Percentiles rank a stretch among this genome's conserved stretches.
Evolutionary conservation across 805 yeast species (phyloP).

Genomic region (Yamadazyma kitorensis): DNA sequence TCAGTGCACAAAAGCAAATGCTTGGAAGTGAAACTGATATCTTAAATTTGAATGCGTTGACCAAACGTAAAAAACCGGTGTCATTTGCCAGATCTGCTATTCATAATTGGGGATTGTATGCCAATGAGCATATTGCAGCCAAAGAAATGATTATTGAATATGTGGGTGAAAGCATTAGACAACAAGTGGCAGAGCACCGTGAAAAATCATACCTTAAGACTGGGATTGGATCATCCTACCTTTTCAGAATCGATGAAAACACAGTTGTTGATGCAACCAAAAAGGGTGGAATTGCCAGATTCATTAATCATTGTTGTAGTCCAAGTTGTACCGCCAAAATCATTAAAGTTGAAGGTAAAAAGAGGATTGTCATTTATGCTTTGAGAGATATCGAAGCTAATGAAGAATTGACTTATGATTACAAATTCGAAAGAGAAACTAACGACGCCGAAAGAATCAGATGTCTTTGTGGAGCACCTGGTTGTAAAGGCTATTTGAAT

Average conservation of each 20-base stretch:
- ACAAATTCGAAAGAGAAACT: constrained; percentile 88
- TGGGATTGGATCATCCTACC: constrained; percentile 93
- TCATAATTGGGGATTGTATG: constrained; percentile 98
- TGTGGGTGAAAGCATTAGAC: constrained; percentile 92
- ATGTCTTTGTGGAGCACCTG: constrained; percentile 93
- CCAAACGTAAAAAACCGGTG: constrained; percentile 88
- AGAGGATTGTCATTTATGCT: constrained; percentile 93
- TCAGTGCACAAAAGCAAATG: constrained; percentile 73
- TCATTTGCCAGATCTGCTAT: constrained; percentile 96
- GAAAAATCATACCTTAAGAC: constrained; percentile 81
- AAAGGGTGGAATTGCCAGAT: constrained; percentile 95
- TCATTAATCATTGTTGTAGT: constrained; percentile 94
- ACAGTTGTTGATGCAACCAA: constrained; percentile 97
- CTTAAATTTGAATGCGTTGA: constrained; percentile 78
- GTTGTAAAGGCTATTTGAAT: constrained; percentile 89
- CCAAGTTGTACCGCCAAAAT: constrained; percentile 98
- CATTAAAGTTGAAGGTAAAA: constrained; percentile 89
- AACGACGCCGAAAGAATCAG: constrained; percentile 84
- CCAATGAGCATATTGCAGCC: constrained; percentile 92
- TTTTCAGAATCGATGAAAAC: constrained; percentile 89
- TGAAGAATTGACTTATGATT: constrained; percentile 93
- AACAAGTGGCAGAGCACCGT: constrained; percentile 89
- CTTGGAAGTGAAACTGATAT: constrained; percentile 81
- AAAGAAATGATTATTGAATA: constrained; percentile 97
- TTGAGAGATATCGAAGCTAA: constrained; percentile 81